These are phyloP conservation scores for Acidiella bohemica DNA, from an alignment of 495 filamentous ascomycete species.

Conservation along the genomic window DNA sequence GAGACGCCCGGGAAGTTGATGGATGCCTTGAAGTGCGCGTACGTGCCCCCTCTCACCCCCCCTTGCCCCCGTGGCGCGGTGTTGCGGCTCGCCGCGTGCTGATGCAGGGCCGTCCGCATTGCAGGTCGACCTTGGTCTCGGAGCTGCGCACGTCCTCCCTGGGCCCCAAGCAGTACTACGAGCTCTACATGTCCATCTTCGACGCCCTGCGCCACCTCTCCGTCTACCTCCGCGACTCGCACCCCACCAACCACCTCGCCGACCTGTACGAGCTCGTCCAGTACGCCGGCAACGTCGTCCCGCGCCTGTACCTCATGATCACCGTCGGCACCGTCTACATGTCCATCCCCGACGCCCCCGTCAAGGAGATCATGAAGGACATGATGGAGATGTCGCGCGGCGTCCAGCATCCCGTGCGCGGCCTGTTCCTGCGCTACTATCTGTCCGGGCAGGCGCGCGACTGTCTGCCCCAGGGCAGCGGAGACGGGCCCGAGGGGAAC, in stretches of 20 bases:
- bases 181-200: conserved; percentile 98
- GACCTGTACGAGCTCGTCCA: conserved; percentile 98
- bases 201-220: conserved; percentile 94
- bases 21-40: conserved; percentile 99
- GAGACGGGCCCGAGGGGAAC: conserved; percentile 93
- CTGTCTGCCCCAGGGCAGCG: conserved; percentile 61
- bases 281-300: conserved; percentile 97
- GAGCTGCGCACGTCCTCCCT: conserved; percentile 91
- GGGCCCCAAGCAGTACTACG: conserved; percentile 97
- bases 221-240: conserved; percentile 89
- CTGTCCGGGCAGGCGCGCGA: conserved; percentile 87
- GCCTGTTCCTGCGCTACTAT: conserved; percentile 90
- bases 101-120: too few relatives aligned
- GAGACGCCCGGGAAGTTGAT: conserved; percentile 98
- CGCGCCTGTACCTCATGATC: conserved; percentile 94
- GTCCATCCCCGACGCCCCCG: conserved; percentile 92
- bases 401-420: conserved; percentile 90
- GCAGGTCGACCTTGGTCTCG: conserved; percentile 88
- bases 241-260: conserved; percentile 93
- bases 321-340: conserved; percentile 98
- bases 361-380: conserved; percentile 99
- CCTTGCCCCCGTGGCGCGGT: conserved; percentile 4
- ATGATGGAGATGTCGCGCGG: conserved; percentile 99
- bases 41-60: conserved; percentile 21
- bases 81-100: too few relatives aligned